phyloP scores from a whole-genome alignment of 2,329 filamentous ascomycete species.

The Colletotrichum theobromicola region DNA sequence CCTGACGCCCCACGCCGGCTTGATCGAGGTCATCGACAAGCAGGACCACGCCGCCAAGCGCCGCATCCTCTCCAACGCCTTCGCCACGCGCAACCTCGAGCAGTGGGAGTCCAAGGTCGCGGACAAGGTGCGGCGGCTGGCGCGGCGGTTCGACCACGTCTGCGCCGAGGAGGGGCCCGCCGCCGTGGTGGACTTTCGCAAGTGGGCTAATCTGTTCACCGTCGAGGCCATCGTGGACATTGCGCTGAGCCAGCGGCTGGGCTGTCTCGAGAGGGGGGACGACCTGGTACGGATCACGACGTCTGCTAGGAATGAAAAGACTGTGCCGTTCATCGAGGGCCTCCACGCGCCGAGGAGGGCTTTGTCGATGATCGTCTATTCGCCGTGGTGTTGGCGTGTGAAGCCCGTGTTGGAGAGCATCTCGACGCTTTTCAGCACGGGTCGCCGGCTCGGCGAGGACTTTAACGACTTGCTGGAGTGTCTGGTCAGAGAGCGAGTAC shows the following conservation, averaged over 20 bases:
- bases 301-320: not conserved
- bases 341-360: not conserved
- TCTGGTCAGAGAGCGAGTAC: not conserved
- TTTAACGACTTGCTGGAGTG: not conserved
- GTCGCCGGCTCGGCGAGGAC: not conserved
- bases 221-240: conserved; percentile 64
- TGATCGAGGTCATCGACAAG: conserved; percentile 58
- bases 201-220: conserved; percentile 60
- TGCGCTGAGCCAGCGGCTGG: conserved; percentile 53
- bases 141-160: conserved; percentile 35
- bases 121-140: conserved; percentile 50
- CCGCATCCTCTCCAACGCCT: conserved; percentile 53
- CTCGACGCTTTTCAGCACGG: not conserved
- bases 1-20: conserved; percentile 52
- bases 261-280: conserved; percentile 54
- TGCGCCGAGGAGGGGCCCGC: fast-evolving
- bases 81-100: conserved; percentile 58
- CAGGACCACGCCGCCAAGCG: conserved; percentile 56
- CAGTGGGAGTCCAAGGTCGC: conserved; percentile 60
- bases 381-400: conserved; percentile 37
- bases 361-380: conserved; percentile 27
- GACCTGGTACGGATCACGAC: conserved; percentile 48
- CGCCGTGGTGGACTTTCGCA: conserved; percentile 36
- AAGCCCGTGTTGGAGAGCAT: not conserved
- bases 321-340: not conserved